Evolutionary conservation across 2,329 filamentous ascomycete species (phyloP), one percentile per base, ranked within the genome.

Genomic region (Diplodia seriata): DNA sequence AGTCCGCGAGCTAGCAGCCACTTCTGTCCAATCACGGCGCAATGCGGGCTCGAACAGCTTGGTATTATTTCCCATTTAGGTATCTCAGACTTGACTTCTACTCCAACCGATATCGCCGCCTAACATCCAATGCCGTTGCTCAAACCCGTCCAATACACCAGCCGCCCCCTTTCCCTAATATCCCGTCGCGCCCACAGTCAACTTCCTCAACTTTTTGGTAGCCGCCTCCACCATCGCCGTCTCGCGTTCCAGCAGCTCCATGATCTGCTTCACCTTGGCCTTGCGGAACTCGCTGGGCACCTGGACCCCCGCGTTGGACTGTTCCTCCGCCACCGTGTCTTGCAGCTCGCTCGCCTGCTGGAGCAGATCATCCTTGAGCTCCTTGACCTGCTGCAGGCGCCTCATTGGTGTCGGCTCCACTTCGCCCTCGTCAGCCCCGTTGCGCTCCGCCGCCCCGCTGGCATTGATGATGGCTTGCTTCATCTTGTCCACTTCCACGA

Each of bases 361-460:
- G 40, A 70, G 69, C 15, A 90, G 76, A 62, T 85, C 82, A n/a
- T 83, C 80, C 72, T 85, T 84, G 53, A 89, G 78, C 49, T 79
- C 75, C 74, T 82, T 83, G 68, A 88, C 81, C 70, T 88, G 85
- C 61, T 87, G 82, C 64, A 90, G 81, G 51, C 89, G 85, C 74
- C 84, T 83, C 8, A 83, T 73, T 65, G 76, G 71, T 1, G 71
- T 70, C 72, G 68, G 70, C 59, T 80, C 76, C 18, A 75, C 75
- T 1, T 78, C 68, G 29, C 71, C 69, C 73, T 72, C 53, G 68
- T 77, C 54, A 59, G 72, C 69, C 59, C 47, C 59, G 47, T 51
- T 51, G 18, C 59, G 59, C 47, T 26, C 59, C 15, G 31, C 59
- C 43, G 43, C 31, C 31, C 31, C 59, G 26, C 75, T 50, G 14